These are phyloP conservation scores for Delitschia confertaspora DNA, from an alignment of 495 filamentous ascomycete species.

Conservation along the genomic window DNA sequence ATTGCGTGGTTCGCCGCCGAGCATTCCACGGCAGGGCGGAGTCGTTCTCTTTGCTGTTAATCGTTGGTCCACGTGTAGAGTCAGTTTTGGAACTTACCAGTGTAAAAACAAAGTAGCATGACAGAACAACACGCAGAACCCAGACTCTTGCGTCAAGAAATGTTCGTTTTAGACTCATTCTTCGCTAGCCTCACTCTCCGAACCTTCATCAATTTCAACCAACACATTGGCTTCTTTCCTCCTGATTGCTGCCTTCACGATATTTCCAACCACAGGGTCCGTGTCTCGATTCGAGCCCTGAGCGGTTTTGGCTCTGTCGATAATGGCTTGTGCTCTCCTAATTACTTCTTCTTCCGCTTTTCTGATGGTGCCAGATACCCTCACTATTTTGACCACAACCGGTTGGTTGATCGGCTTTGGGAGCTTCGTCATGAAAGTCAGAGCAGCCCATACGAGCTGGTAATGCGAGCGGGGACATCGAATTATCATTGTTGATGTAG, in stretches of 20 bases:
- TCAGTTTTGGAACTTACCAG: no score
- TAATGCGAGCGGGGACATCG: conserved; percentile 69
- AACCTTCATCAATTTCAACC: conserved; percentile 41
- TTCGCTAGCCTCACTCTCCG: conserved; percentile 41
- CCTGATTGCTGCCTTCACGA: conserved; percentile 47
- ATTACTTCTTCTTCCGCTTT: conserved; percentile 88
- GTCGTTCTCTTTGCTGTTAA: no score
- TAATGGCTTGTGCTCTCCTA: conserved; percentile 53
- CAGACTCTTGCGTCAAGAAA: neutral
- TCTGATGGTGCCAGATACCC: conserved; percentile 86
- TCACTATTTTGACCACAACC: conserved; percentile 77
- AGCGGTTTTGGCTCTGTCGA: conserved; percentile 9
- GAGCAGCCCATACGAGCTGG: conserved; percentile 77
- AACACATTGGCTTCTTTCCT: conserved; percentile 38
- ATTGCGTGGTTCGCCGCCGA: no score
- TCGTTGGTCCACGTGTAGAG: no score
- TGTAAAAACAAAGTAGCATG: no score
- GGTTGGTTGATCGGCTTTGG: conserved; percentile 45
- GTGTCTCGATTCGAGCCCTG: neutral
- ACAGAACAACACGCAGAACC: no score
- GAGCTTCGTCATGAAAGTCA: conserved; percentile 70
- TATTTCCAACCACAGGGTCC: conserved; percentile 31
- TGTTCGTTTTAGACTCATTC: neutral
- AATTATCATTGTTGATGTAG: conserved; percentile 90
- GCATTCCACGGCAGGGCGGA: no score